Percentiles rank a stretch among this genome's conserved stretches.
These are phyloP conservation scores for Allomyces arbusculus DNA, from an alignment of 192 early-diverging fungal species.

Conservation along the genomic window DNA sequence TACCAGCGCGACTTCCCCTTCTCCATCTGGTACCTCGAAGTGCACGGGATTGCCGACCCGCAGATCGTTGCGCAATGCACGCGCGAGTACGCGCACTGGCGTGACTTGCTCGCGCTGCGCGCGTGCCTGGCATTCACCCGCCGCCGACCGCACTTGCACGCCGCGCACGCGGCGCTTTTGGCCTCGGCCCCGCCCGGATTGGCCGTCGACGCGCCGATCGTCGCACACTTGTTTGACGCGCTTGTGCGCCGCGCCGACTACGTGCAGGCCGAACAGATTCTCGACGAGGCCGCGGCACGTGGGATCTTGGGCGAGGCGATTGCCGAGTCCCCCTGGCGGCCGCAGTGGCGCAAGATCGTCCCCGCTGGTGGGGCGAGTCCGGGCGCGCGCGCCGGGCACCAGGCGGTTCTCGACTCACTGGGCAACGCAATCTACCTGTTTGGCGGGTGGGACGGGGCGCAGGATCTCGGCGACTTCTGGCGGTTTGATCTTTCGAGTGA, in stretches of 20 bases:
- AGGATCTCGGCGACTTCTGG: constrained; percentile 85
- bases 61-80: constrained; percentile 44
- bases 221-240: constrained; percentile 50
- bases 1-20: constrained; percentile 90
- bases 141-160: background rate
- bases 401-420: constrained; percentile 80
- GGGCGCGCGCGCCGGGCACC: constrained; percentile 74
- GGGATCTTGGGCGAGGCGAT: constrained; percentile 59
- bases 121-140: background rate
- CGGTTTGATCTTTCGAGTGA: constrained; percentile 34
- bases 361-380: constrained; percentile 20
- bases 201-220: constrained; percentile 56
- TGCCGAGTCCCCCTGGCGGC: constrained; percentile 40
- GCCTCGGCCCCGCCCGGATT: constrained; percentile 43
- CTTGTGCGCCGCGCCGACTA: constrained; percentile 56
- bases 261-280: constrained; percentile 42
- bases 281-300: constrained; percentile 32
- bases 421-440: constrained; percentile 58
- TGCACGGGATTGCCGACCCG: constrained; percentile 51
- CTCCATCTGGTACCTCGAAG: constrained; percentile 83
- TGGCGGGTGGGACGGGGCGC: constrained; percentile 85
- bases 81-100: constrained; percentile 42
- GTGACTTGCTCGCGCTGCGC: constrained; percentile 2
- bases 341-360: constrained; percentile 38
- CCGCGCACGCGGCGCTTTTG: constrained; percentile 27